phyloP scores from a whole-genome alignment of 306 rosid species.

The Aeschynomene evenia region DNA sequence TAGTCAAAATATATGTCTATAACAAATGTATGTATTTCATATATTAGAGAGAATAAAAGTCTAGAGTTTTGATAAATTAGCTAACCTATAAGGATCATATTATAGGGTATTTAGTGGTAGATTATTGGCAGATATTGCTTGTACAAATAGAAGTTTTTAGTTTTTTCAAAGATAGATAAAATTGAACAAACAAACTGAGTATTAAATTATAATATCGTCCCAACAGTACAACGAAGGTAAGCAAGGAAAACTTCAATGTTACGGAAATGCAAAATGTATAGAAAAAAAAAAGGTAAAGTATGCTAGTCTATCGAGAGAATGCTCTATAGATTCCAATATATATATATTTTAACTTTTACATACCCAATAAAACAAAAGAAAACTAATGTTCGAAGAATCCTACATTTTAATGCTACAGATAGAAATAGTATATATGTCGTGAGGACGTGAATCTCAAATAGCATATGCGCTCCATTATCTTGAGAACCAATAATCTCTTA shows the following conservation, averaged over 20 bases:
- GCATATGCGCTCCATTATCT: background rate
- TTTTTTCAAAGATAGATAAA: no score
- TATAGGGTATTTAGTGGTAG: no score
- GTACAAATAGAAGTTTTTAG: no score
- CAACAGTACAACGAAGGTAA: background rate
- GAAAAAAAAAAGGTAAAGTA: background rate
- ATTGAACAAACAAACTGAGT: no score
- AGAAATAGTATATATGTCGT: no score
- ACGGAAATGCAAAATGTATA: background rate
- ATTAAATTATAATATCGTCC: no score
- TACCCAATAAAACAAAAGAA: background rate
- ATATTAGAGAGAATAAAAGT: no score
- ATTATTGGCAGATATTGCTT: no score
- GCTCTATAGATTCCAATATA: background rate
- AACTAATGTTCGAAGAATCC: background rate
- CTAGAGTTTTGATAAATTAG: no score
- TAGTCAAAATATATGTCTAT: no score
- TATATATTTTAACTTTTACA: background rate
- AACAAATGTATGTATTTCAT: no score
- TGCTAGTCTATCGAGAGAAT: background rate
- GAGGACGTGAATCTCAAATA: background rate
- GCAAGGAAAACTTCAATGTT: slow-evolving; percentile 3
- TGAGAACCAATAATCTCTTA: background rate
- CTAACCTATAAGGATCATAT: no score
- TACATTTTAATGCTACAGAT: background rate